Evolutionary conservation across 306 rosid genomes (phyloP), one percentile per base, ranked within the genome.

Genomic region (Castanea mollissima): DNA sequence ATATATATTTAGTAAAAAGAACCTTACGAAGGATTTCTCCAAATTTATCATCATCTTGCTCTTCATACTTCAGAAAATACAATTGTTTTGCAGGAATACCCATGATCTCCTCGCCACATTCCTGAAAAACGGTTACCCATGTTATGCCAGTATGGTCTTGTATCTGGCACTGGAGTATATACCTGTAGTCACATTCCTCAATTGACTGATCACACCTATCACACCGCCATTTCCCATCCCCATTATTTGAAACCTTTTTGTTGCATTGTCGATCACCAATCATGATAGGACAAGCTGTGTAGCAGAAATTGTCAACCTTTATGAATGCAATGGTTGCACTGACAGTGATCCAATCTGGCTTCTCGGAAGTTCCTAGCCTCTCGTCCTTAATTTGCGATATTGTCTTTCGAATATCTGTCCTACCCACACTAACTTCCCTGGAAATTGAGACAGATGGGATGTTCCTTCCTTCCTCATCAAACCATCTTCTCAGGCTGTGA

Each of bases 91-190:
- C 99, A 74, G 97, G 78, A 25, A 89, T 21, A 59, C 99, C 99
- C 85, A 95, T 77, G 74, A 95, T 89, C 83, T 95, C 94, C 86
- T 91, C 94, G 55, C 98, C 99, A 38, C 90, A 82, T 87, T 95
- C 98, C 90, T 95, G 97, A 85, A 95, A 95, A 29, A 94, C 93
- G 71, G 98, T 95, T 21, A 86, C 99, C 98, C 96, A 92, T 10
- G 97, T 84, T 71, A 80, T 7, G 79, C 94, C 98, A 69, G 97
- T 91, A 80, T 93, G 93, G 79, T 95, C 98, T 83, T 90, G 93
- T 83, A 93, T 85, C 86, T 91, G 94, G 12, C 93, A 72, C 83
- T 92, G 91, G 79, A 95, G 89, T 76, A 93, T 76, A 75, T 95
- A 95, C 82, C 98, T 93, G 79, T 82, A 95, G 69, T 95, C 98